Conservation (phyloP, 768 basidiomycete species). For the Pleurotus ostreatus region DNA sequence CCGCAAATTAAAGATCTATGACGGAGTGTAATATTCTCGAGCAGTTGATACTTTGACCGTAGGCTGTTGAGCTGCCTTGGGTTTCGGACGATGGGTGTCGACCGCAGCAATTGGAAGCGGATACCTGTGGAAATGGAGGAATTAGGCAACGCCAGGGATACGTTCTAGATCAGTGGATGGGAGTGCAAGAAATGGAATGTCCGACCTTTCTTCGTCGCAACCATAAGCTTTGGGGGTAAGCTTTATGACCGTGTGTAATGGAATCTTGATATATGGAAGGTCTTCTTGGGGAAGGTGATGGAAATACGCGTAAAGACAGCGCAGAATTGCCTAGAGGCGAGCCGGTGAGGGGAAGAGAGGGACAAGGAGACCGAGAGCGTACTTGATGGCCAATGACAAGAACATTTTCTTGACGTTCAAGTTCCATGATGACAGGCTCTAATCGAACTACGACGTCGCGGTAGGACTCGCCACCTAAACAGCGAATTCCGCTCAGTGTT, state of each 20-base stretch:
- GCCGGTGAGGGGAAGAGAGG: background rate
- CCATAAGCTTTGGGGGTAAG: slow-evolving; percentile 98
- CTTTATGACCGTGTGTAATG: slow-evolving; percentile 96
- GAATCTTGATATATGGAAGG: slow-evolving; percentile 97
- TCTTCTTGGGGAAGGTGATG: slow-evolving; percentile 88
- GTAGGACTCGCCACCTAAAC: slow-evolving; percentile 79
- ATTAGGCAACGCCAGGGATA: background rate
- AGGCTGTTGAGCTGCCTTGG: slow-evolving; percentile 34
- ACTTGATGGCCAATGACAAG: slow-evolving; percentile 95
- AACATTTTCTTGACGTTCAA: slow-evolving; percentile 97
- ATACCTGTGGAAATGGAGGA: slow-evolving; percentile 47
- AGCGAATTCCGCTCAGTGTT: no score
- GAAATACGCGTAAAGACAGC: slow-evolving; percentile 95
- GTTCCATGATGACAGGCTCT: slow-evolving; percentile 98
- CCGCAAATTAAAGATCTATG: background rate
- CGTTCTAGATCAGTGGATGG: no score
- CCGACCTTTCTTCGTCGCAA: slow-evolving; percentile 91
- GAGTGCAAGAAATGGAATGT: no score
- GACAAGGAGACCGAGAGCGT: slow-evolving; percentile 4
- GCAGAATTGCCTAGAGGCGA: slow-evolving; percentile 59
- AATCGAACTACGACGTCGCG: slow-evolving; percentile 93
- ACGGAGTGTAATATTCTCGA: slow-evolving; percentile 41
- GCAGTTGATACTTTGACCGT: slow-evolving; percentile 22
- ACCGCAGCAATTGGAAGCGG: slow-evolving; percentile 89
- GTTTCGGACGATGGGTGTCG: slow-evolving; percentile 82